Percentiles rank a stretch among this genome's conserved stretches.
These are phyloP conservation scores for Metschnikowia similis DNA, from an alignment of 805 yeast genomes.

Conservation along the genomic window DNA sequence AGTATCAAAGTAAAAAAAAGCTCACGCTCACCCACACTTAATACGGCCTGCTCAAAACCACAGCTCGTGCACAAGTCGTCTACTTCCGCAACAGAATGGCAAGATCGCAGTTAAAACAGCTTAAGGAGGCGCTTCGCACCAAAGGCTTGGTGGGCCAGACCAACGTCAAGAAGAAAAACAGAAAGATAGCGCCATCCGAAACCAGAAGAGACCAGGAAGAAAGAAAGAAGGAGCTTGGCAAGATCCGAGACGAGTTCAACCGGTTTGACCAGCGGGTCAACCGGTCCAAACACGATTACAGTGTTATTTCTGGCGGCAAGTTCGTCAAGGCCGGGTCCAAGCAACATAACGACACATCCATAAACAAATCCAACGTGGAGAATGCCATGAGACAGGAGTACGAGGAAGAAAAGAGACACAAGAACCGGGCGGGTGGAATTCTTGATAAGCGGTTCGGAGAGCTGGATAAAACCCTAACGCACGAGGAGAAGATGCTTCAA, in stretches of 20 bases:
- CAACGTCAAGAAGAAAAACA: constrained; percentile 55
- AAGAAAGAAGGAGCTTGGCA: constrained; percentile 40
- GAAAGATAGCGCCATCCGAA: constrained; percentile 53
- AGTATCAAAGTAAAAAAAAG: not conserved
- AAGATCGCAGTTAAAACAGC: constrained; percentile 82
- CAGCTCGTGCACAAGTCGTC: not conserved
- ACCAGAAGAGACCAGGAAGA: constrained; percentile 67
- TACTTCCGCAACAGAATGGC: constrained; percentile 46
- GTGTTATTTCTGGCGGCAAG: constrained; percentile 37
- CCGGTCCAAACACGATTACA: constrained; percentile 55
- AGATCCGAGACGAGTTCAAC: constrained; percentile 79
- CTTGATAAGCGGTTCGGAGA: constrained; percentile 93
- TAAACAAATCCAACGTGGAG: constrained; percentile 33
- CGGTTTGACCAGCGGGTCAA: constrained; percentile 81
- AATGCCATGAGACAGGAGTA: constrained; percentile 51
- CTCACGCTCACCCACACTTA: not conserved
- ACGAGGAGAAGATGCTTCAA: constrained; percentile 92
- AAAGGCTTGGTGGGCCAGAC: constrained; percentile 87
- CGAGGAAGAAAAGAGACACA: constrained; percentile 56
- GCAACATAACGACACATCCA: constrained; percentile 32
- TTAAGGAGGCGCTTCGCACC: constrained; percentile 70
- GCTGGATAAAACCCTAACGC: constrained; percentile 58
- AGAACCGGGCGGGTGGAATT: constrained; percentile 74
- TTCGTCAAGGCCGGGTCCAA: constrained; percentile 42
- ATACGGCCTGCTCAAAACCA: too few relatives aligned